Base-by-base conservation (phyloP, 805 yeast genomes). In the Suhomyces sp. region DNA sequence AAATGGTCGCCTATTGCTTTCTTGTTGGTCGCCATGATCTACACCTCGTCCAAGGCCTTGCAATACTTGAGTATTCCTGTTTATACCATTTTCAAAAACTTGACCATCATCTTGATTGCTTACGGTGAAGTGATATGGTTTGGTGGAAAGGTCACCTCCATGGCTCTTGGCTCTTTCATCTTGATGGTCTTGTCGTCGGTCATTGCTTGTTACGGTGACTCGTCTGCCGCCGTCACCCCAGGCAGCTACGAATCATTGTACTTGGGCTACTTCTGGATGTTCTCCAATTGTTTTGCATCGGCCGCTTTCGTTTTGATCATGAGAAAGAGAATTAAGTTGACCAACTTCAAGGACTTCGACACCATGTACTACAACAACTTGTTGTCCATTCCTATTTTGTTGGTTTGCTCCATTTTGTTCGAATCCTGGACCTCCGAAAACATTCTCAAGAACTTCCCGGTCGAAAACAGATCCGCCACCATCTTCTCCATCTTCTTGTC, bases 111-210 rank as follows among this genome's bases (percentile, higher is more conserved):
- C 60, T 77, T 94, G 67, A 94, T 94, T 69, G 98, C 99, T 33
- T 94, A 94, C 69, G 98, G 98, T 77, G 99, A 94, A 76, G 97
- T 93, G 33, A 62, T 94, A 55, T 93, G 97, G 96, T 94, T 93
- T 64, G 97, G 97, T 56, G 97, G 97, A 58, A 73, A 78, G 55
- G 97, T 93, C 62, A 85, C 97, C 49, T 71, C 92, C 37, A 85
- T 92, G 94, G 91, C 96, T 45, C 77, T 94, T 58, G 86, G 90
- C 41, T 87, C 98, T 1, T 94, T 94, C 71, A 66, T 84, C 49
- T 79, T 94, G 68, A 94, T 94, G 96, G 97, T 94, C 49, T 77
- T 94, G 53, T 92, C 98, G 9, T 90, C 97, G n/a, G 84, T 94
- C 40, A 88, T 94, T 61, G 99, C 99, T 45, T 92, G 96, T 57